A percentile compares a stretch with the other conserved stretches of the same genome.
Evolutionary conservation across 257 asterid genomes (phyloP).

Genomic region (Solanum bulbocastanum): DNA sequence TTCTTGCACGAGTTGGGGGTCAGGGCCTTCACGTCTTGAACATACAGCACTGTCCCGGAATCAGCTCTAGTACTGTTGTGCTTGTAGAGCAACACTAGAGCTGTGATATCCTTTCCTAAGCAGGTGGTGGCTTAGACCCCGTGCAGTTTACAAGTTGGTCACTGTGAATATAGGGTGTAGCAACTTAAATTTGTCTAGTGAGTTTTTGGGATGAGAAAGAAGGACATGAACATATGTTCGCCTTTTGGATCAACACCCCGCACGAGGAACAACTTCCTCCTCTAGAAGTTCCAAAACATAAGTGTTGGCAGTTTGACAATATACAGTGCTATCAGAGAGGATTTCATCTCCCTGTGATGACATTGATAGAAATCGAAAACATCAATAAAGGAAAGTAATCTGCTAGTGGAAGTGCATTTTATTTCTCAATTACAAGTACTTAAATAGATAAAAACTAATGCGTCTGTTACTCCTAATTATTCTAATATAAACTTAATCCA

Average conservation of each 20-base stretch:
- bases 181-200: not conserved
- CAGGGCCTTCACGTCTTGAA: no score
- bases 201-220: not conserved
- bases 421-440: not conserved
- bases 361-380: not conserved
- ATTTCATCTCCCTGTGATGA: not conserved
- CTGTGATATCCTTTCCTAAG: no score
- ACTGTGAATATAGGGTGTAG: no score
- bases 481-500: not conserved
- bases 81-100: no score
- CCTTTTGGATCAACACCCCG: not conserved
- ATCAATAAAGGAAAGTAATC: not conserved
- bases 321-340: not conserved
- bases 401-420: not conserved
- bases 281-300: no score
- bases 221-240: not conserved
- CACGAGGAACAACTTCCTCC: no score
- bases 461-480: not conserved
- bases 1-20: no score
- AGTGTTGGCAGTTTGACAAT: fast-evolving
- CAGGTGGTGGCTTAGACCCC: no score
- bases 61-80: no score
- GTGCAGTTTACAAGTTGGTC: no score
- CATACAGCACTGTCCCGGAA: no score
- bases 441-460: not conserved